Conservation (phyloP, 139 green algal genomes). For the Auxenochlorella protothecoides region DNA sequence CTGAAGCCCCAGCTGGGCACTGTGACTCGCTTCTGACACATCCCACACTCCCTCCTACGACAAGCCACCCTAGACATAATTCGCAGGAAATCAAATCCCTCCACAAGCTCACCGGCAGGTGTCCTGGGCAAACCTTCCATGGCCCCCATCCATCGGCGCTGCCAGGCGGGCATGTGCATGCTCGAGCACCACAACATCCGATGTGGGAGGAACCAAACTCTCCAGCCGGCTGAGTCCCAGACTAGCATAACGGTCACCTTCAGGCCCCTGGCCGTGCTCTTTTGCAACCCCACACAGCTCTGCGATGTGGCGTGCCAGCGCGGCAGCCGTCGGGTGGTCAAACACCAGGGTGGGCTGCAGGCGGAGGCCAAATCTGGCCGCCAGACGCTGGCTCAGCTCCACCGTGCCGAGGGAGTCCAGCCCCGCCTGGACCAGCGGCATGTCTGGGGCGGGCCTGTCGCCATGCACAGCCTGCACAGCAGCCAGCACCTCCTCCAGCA, state of each 20-base stretch:
- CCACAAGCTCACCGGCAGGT: neutral
- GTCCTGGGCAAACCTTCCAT: neutral
- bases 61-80: no score
- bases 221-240: no score
- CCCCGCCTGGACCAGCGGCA: slow-evolving; percentile 21
- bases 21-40: neutral
- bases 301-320: slow-evolving; percentile 13
- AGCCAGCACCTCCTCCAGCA: slow-evolving; percentile 6
- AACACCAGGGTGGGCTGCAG: slow-evolving; percentile 30
- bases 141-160: neutral
- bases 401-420: slow-evolving; percentile 24
- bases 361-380: slow-evolving; percentile 6
- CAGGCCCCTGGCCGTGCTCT: neutral
- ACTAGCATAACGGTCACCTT: no score
- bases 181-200: neutral
- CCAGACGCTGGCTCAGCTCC: neutral
- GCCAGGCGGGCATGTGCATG: neutral
- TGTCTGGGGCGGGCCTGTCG: neutral
- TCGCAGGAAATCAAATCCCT: no score
- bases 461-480: neutral
- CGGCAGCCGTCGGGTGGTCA: slow-evolving; percentile 39
- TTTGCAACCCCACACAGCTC: neutral
- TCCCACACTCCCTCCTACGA: no score
- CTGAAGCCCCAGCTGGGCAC: slow-evolving; percentile 1
- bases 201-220: neutral